Percentiles rank a stretch among this genome's conserved stretches.
Conservation (phyloP, 805 yeast species). For the Debaryomyces hansenii region DNA sequence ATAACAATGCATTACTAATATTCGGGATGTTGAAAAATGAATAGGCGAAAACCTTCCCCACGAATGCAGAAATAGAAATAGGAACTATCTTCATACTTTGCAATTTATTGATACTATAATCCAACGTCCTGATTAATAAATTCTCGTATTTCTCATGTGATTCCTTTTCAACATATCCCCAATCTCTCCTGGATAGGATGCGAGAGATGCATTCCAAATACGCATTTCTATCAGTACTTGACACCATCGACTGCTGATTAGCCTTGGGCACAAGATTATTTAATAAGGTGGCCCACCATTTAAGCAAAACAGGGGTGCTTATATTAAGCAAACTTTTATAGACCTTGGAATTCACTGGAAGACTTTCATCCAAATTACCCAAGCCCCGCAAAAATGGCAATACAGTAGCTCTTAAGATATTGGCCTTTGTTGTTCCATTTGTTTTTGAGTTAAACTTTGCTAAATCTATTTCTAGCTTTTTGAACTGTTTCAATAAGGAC, state of each 20-base stretch:
- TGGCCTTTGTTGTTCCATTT: slow-evolving; percentile 40
- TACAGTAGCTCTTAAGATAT: slow-evolving; percentile 47
- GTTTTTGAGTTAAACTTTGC: slow-evolving; percentile 43
- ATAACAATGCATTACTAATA: slow-evolving; percentile 56
- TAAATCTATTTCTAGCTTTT: slow-evolving; percentile 44
- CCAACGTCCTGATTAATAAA: slow-evolving; percentile 52
- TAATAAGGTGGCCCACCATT: slow-evolving; percentile 58
- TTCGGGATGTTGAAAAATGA: slow-evolving; percentile 55
- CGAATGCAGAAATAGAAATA: slow-evolving; percentile 59
- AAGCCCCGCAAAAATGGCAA: slow-evolving; percentile 43
- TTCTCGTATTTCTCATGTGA: slow-evolving; percentile 24
- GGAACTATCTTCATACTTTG: slow-evolving; percentile 50
- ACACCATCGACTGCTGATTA: slow-evolving; percentile 24
- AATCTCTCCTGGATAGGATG: slow-evolving; percentile 47
- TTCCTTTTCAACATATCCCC: slow-evolving; percentile 34
- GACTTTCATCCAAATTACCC: slow-evolving; percentile 19
- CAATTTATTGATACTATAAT: slow-evolving; percentile 49
- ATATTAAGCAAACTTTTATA: slow-evolving; percentile 35
- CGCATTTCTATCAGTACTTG: slow-evolving; percentile 50
- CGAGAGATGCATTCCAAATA: slow-evolving; percentile 56
- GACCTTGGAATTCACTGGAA: slow-evolving; percentile 20
- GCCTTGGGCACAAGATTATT: slow-evolving; percentile 16
- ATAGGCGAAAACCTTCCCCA: slow-evolving; percentile 71
- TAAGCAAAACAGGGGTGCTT: slow-evolving; percentile 32
- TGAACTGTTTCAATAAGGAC: slow-evolving; percentile 29